Percentiles rank a stretch among this genome's conserved stretches.
Conservation (phyloP, 495 filamentous ascomycete species). For the Aspergillus incahuasiensis region DNA sequence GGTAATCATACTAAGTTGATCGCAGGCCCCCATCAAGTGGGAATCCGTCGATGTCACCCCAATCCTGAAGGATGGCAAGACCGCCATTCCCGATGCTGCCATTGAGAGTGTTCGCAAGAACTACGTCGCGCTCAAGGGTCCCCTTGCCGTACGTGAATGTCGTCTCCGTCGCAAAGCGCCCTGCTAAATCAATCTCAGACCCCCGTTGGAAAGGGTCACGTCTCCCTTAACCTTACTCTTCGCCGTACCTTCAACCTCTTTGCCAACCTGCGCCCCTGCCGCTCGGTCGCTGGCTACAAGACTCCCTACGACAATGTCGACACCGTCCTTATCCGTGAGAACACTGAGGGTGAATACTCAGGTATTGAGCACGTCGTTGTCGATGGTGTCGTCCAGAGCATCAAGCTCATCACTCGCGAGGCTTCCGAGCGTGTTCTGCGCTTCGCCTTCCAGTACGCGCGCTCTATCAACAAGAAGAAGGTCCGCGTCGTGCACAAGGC, state of each 20-base stretch:
- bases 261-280: slow-evolving; percentile 96
- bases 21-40: slow-evolving; percentile 89
- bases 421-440: slow-evolving; percentile 91
- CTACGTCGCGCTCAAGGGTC: slow-evolving; percentile 95
- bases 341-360: slow-evolving; percentile 99
- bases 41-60: slow-evolving; percentile 95
- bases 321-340: slow-evolving; percentile 97
- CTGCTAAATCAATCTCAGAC: slow-evolving; percentile 55
- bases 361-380: slow-evolving; percentile 99
- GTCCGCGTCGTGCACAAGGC: slow-evolving; percentile 98
- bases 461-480: slow-evolving; percentile 86
- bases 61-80: slow-evolving; percentile 85
- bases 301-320: slow-evolving; percentile 98
- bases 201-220: slow-evolving; percentile 96
- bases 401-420: slow-evolving; percentile 95
- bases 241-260: slow-evolving; percentile 99
- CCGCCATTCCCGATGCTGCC: slow-evolving; percentile 82
- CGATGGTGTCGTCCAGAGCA: slow-evolving; percentile 96
- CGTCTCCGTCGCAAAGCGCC: not conserved
- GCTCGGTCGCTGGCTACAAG: slow-evolving; percentile 93
- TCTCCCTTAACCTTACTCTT: slow-evolving; percentile 97
- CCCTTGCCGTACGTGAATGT: slow-evolving; percentile 73
- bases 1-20: slow-evolving; percentile 31
- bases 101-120: slow-evolving; percentile 88
- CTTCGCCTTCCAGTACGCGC: slow-evolving; percentile 96